Conservation (phyloP, 1,284 basidiomycete genomes). For the Clitocybe nebularis region DNA sequence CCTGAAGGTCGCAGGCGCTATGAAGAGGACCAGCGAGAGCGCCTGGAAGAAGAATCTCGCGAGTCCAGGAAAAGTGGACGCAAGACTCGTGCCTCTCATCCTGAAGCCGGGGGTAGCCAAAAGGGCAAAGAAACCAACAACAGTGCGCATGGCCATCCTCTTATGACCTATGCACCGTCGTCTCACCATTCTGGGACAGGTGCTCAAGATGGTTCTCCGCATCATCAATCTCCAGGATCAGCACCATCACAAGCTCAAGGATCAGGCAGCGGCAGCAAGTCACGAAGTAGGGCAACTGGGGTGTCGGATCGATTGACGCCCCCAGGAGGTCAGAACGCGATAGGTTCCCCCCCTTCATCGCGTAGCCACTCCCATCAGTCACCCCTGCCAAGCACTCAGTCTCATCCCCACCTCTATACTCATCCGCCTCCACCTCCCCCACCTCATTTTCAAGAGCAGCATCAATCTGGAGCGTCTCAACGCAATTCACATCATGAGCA, state of each 20-base stretch:
- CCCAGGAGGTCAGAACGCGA: constrained; percentile 5
- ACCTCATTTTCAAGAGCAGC: constrained; percentile 7
- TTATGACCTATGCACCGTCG: constrained; percentile 7
- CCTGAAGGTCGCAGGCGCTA: constrained; percentile 40
- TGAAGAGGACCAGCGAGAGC: constrained; percentile 36
- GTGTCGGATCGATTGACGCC: constrained; percentile 6
- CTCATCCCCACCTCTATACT: constrained; percentile 6
- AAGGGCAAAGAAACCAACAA: constrained; percentile 16
- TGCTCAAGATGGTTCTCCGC: constrained; percentile 5
- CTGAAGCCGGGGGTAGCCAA: constrained; percentile 7
- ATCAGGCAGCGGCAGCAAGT: too few relatives aligned
- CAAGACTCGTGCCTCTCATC: constrained; percentile 11
- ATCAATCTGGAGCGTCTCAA: too few relatives aligned
- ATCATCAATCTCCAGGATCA: constrained; percentile 5
- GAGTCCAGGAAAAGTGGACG: constrained; percentile 15
- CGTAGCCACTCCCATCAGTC: constrained; percentile 10
- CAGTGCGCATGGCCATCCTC: neutral
- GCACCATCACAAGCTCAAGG: too few relatives aligned
- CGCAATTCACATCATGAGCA: constrained; percentile 3
- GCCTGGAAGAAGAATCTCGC: constrained; percentile 22
- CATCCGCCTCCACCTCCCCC: constrained; percentile 7
- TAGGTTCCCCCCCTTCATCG: constrained; percentile 14
- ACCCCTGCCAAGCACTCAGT: constrained; percentile 10
- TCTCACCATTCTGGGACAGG: constrained; percentile 1
- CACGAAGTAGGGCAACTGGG: constrained; percentile 6